Base-by-base conservation (phyloP, 2,329 filamentous ascomycete species). In the Acarospora socialis region DNA sequence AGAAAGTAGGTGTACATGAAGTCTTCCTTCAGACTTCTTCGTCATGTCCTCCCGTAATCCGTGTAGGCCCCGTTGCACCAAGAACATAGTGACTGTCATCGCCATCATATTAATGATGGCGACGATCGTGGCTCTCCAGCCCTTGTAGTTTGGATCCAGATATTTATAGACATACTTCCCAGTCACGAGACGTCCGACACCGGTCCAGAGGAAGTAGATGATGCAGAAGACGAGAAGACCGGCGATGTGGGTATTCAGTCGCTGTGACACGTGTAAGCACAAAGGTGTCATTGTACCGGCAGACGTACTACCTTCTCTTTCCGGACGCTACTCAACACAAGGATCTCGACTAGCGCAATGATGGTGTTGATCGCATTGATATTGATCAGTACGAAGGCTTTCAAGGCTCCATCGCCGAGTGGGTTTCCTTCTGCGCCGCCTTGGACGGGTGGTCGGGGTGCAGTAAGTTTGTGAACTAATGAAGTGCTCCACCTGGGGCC, bases 251-350 rank as follows among this genome's bases (percentile, higher is more conserved):
- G 35, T 31, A 32, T 34, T 28, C 32, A 46, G 22, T 18, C 47
- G 42, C 50, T 52, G 21, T 5, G 16, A 13, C n/a, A n/a, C n/a
- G n/a, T n/a, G n/a, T n/a, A n/a, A n/a, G n/a, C n/a, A n/a, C n/a
- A n/a, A n/a, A n/a, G n/a, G n/a, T n/a, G n/a, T n/a, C n/a, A n/a
- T n/a, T n/a, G n/a, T n/a, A n/a, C n/a, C n/a, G n/a, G n/a, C 14
- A 25, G 21, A 2, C 4, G 44, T 38, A 3, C 13, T 43, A 51
- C 51, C 16, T 38, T 42, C 32, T 41, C 45, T 26, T 46, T 41
- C 31, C 38, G 49, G 28, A 52, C 48, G 32, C 50, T 53, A 27
- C 43, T 48, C 21, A 48, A 42, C 22, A 50, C 40, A 28, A 52
- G 37, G 5, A 53, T 33, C 33, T 54, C 52, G 27, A 50, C 25